A percentile compares a stretch with the other conserved stretches of the same genome.
phyloP scores from a whole-genome alignment of 805 yeast genomes.

The Wickerhamiella sorbophila region DNA sequence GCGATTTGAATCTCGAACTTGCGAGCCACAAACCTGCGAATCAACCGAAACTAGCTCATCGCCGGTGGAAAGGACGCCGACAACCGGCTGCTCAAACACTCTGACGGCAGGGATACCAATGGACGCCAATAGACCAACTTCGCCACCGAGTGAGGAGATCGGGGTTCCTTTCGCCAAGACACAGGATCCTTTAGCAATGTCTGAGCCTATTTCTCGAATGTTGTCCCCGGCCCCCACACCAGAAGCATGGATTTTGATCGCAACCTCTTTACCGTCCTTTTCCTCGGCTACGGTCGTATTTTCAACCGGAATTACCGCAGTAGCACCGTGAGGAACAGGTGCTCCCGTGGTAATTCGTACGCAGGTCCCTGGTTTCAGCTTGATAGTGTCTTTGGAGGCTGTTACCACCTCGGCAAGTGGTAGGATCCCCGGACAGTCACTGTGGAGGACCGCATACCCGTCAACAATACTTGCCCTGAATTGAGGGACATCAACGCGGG shows the following conservation, averaged over 20 bases:
- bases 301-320: slow-evolving; percentile 42
- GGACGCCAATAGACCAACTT: slow-evolving; percentile 35
- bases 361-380: slow-evolving; percentile 26
- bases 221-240: slow-evolving; percentile 32
- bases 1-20: slow-evolving; percentile 37
- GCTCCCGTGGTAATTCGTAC: slow-evolving; percentile 44
- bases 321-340: slow-evolving; percentile 39
- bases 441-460: slow-evolving; percentile 37
- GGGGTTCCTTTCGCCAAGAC: slow-evolving; percentile 27
- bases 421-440: slow-evolving; percentile 34
- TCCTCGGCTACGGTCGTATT: slow-evolving; percentile 30
- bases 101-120: slow-evolving; percentile 30
- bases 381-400: slow-evolving; percentile 22
- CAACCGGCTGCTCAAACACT: slow-evolving; percentile 30
- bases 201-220: slow-evolving; percentile 36
- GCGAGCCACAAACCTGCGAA: slow-evolving; percentile 26
- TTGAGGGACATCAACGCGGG: slow-evolving; percentile 32
- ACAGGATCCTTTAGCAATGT: slow-evolving; percentile 28
- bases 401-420: slow-evolving; percentile 17
- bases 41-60: slow-evolving; percentile 33
- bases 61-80: slow-evolving; percentile 40
- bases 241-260: slow-evolving; percentile 29
- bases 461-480: slow-evolving; percentile 44
- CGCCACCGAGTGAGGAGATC: slow-evolving; percentile 35
- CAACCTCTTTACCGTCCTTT: slow-evolving; percentile 32